A percentile compares a stretch with the other conserved stretches of the same genome.
Conservation (phyloP, 441 rosid genomes). For the Pelargonium australe region DNA sequence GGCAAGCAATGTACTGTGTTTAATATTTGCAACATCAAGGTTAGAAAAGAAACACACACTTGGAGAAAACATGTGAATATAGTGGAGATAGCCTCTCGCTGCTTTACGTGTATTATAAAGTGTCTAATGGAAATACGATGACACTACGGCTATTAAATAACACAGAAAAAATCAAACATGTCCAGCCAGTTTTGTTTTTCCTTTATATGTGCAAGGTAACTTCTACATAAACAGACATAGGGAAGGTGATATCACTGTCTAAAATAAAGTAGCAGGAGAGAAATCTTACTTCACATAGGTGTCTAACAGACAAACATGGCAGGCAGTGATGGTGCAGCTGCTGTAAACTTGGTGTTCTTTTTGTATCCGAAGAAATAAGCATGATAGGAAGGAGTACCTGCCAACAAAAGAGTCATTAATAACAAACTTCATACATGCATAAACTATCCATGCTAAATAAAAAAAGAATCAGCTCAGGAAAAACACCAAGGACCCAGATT, state of each 20-base stretch:
- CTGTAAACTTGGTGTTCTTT: slow-evolving; percentile 35
- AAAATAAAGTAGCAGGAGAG: not conserved
- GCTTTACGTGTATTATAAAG: not conserved
- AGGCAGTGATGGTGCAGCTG: slow-evolving; percentile 50
- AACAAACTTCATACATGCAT: not conserved
- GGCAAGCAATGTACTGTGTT: slow-evolving; percentile 45
- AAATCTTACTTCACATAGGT: slow-evolving; percentile 50
- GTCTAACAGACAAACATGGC: slow-evolving; percentile 43
- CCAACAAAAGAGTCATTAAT: slow-evolving; percentile 20
- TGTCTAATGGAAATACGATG: not conserved
- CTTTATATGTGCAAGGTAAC: no score
- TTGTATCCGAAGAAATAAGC: slow-evolving; percentile 41
- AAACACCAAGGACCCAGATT: not conserved
- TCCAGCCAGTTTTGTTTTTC: no score
- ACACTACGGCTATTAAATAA: not conserved
- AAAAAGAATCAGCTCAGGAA: not conserved
- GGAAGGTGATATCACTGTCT: not conserved
- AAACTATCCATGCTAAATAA: not conserved
- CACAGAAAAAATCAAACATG: not conserved
- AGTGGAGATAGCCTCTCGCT: not conserved
- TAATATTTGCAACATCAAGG: slow-evolving; percentile 8
- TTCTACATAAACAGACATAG: not conserved
- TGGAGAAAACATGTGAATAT: not conserved
- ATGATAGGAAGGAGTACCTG: slow-evolving; percentile 47
- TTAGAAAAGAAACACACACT: slow-evolving; percentile 17